Evolutionary conservation across 2,329 filamentous ascomycete genomes (phyloP), one percentile per base, ranked within the genome.

Genomic region (Pseudocercospora fuligena): DNA sequence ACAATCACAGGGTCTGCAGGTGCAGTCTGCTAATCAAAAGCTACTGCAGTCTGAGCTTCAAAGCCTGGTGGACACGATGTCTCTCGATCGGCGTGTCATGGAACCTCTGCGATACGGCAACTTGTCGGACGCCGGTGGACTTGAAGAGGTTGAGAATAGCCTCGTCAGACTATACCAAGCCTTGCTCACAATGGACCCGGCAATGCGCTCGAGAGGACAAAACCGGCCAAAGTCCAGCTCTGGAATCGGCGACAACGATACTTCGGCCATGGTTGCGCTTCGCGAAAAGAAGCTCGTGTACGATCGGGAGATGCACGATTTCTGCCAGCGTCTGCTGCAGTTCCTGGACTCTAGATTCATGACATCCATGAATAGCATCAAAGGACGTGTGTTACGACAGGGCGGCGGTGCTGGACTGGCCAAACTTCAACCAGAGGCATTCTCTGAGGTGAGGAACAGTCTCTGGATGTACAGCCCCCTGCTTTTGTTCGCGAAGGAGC

Each of bases 1-100:
- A 1, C 95, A 99, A 79, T 94, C 93, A 6, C 94, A 99, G 80
- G 95, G 95, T 83, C 83, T 99, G 56, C 95, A 99, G 75, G 94
- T 99, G 6, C 95, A 98, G 80, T 94, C 94, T 21, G 93, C 95
- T 47, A 99, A 99, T 74, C 95, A 99, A 78, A 97, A 97, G 78
- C 86, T 97, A 29, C 86, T 99, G 56, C 93, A 94, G 78, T 92
- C 90, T 69, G 95, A 99, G 78, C 86, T 99, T 1, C 89, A 96
- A 77, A 91, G 90, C 36, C 84, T 98, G n/a, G 86, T 99, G 25
- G 90, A 94, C 72, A 97, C 93, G 0, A 94, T 97, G 63, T 94
- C 93, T 11, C 97, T 98, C 65, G 93, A 93, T 4, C 83, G 87
- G 0, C 83, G 88, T 47, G 90, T 94, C 69, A 85, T 99, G 16